A percentile compares a stretch with the other conserved stretches of the same genome.
Evolutionary conservation across 805 yeast species (phyloP).

Genomic region (Saturnispora kantuleensis): DNA sequence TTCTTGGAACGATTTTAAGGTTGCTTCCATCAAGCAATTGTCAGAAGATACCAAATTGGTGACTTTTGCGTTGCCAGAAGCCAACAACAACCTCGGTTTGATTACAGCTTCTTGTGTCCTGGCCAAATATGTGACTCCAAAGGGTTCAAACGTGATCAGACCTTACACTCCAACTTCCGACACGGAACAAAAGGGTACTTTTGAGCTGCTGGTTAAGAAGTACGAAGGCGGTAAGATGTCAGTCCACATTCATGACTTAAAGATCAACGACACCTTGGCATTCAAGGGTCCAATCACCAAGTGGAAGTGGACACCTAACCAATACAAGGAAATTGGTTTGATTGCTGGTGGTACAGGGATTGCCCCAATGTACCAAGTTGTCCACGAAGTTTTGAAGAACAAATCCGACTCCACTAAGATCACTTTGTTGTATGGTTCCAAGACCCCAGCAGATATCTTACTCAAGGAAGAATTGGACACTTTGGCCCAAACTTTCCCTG

Average conservation of each 20-base stretch:
- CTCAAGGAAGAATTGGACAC: slow-evolving; percentile 69
- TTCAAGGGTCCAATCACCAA: slow-evolving; percentile 92
- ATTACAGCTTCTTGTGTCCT: slow-evolving; percentile 69
- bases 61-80: slow-evolving; percentile 56
- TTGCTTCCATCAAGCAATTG: slow-evolving; percentile 36
- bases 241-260: slow-evolving; percentile 57
- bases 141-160: slow-evolving; percentile 81
- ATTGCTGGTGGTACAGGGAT: slow-evolving; percentile 97
- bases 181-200: slow-evolving; percentile 54
- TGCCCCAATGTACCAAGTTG: slow-evolving; percentile 87
- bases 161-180: slow-evolving; percentile 84
- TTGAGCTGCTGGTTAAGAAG: slow-evolving; percentile 75
- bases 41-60: slow-evolving; percentile 59
- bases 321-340: slow-evolving; percentile 67
- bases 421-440: slow-evolving; percentile 69
- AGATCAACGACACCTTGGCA: slow-evolving; percentile 70
- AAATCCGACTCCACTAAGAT: slow-evolving; percentile 87
- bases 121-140: slow-evolving; percentile 71
- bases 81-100: slow-evolving; percentile 67
- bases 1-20: slow-evolving; percentile 63
- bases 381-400: slow-evolving; percentile 65
- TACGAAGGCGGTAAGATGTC: slow-evolving; percentile 91
- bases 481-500: slow-evolving; percentile 57
- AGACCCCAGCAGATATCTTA: slow-evolving; percentile 70
- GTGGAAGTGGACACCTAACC: slow-evolving; percentile 86